These are phyloP conservation scores for Pyrenochaeta sp. DNA, from an alignment of 2,329 filamentous ascomycete species.

Conservation along the genomic window DNA sequence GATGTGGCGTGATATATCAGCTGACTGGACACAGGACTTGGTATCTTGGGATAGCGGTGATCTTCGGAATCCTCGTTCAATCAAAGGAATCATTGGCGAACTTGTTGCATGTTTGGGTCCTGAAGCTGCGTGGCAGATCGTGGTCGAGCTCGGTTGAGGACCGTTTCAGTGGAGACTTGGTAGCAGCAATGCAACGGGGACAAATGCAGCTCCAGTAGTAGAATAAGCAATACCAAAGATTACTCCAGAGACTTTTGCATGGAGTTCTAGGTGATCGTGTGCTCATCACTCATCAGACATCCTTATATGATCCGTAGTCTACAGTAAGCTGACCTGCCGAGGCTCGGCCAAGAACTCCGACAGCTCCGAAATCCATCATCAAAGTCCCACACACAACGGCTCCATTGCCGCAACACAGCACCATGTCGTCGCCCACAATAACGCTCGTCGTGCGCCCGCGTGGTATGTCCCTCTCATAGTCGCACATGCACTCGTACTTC, in stretches of 20 bases:
- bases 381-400: slow-evolving; percentile 19
- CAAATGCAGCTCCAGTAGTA: background rate
- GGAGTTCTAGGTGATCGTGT: background rate
- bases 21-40: slow-evolving; percentile 58
- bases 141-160: slow-evolving; percentile 63
- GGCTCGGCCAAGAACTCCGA: slow-evolving; percentile 8
- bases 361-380: slow-evolving; percentile 10
- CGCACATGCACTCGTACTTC: slow-evolving; percentile 6
- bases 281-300: background rate
- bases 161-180: background rate
- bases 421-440: slow-evolving; percentile 55
- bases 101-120: slow-evolving; percentile 72
- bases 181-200: background rate
- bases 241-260: background rate
- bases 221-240: background rate
- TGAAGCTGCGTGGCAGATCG: slow-evolving; percentile 64
- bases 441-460: slow-evolving; percentile 56
- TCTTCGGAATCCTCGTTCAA: slow-evolving; percentile 58
- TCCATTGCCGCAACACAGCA: slow-evolving; percentile 15
- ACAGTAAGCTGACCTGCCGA: slow-evolving; percentile 8
- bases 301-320: background rate
- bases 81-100: slow-evolving; percentile 73
- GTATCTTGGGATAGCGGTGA: slow-evolving; percentile 66
- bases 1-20: slow-evolving; percentile 35
- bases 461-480: slow-evolving; percentile 44